Conservation (phyloP, 768 basidiomycete species). For the Suillus paluster region DNA sequence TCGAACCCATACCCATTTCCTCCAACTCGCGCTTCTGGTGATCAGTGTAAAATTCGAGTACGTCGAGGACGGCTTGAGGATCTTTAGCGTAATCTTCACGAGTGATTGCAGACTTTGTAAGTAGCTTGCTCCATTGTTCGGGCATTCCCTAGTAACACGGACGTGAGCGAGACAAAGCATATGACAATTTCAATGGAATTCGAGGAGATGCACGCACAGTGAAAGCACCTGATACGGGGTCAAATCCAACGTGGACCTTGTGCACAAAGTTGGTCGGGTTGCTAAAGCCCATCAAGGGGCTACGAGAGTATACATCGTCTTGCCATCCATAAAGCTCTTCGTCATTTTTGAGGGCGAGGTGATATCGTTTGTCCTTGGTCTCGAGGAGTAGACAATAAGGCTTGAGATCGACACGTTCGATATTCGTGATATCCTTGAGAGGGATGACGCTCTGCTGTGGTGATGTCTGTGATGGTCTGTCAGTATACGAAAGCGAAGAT, state of each 20-base stretch:
- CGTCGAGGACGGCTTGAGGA: constrained; percentile 96
- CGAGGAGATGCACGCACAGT: constrained; percentile 60
- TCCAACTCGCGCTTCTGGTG: constrained; percentile 95
- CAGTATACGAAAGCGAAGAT: constrained; percentile 6
- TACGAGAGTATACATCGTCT: constrained; percentile 93
- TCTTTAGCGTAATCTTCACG: constrained; percentile 97
- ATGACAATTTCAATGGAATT: not conserved
- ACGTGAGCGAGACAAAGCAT: not conserved
- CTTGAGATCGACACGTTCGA: constrained; percentile 92
- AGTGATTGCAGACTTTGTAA: constrained; percentile 97
- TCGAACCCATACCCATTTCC: constrained; percentile 45
- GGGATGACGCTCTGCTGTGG: constrained; percentile 63
- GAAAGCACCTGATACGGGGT: constrained; percentile 91
- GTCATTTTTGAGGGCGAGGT: constrained; percentile 85
- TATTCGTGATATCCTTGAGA: constrained; percentile 79
- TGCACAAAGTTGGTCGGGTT: constrained; percentile 98
- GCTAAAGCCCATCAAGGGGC: constrained; percentile 91
- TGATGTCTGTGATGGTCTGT: constrained; percentile 43
- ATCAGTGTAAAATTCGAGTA: constrained; percentile 98
- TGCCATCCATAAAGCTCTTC: constrained; percentile 99
- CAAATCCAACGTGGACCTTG: constrained; percentile 98
- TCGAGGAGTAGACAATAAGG: constrained; percentile 92
- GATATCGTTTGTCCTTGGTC: constrained; percentile 81
- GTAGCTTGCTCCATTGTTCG: constrained; percentile 96
- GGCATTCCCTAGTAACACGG: constrained; percentile 75